Evolutionary conservation across 2,329 filamentous ascomycete species (phyloP).

Genomic region (Capronia epimyces): DNA sequence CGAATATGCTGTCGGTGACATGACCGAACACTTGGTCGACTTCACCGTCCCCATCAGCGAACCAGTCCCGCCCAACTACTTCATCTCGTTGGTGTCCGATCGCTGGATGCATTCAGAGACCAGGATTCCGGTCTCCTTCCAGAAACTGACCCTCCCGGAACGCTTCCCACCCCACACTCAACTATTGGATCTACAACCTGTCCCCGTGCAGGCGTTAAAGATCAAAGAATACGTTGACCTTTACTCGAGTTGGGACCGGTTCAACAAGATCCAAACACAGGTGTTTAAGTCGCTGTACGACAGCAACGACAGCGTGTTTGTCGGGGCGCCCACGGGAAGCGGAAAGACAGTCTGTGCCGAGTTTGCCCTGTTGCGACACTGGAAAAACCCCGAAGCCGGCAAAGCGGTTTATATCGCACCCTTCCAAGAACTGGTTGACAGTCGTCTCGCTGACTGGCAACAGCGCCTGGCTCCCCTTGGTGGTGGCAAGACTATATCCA

Average conservation of each 20-base stretch:
- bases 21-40: constrained; percentile 90
- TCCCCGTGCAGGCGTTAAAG: constrained; percentile 85
- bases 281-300: constrained; percentile 91
- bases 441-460: constrained; percentile 77
- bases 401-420: constrained; percentile 91
- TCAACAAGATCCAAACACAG: constrained; percentile 97
- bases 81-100: constrained; percentile 89
- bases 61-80: constrained; percentile 98
- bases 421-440: constrained; percentile 87
- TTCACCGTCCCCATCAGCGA: constrained; percentile 96
- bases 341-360: constrained; percentile 97
- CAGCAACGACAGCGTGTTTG: constrained; percentile 86
- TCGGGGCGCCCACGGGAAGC: constrained; percentile 88
- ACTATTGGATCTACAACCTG: constrained; percentile 81
- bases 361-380: constrained; percentile 84
- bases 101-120: constrained; percentile 98
- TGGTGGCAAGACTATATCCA: constrained; percentile 84
- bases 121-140: constrained; percentile 85
- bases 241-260: constrained; percentile 77
- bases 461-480: constrained; percentile 64
- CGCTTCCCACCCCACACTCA: constrained; percentile 94
- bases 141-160: constrained; percentile 88
- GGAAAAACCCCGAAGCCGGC: constrained; percentile 65
- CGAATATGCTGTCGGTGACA: constrained; percentile 77
- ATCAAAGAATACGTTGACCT: constrained; percentile 72